Conservation (phyloP, 129 eudicot genomes). For the Calendula officinalis region DNA sequence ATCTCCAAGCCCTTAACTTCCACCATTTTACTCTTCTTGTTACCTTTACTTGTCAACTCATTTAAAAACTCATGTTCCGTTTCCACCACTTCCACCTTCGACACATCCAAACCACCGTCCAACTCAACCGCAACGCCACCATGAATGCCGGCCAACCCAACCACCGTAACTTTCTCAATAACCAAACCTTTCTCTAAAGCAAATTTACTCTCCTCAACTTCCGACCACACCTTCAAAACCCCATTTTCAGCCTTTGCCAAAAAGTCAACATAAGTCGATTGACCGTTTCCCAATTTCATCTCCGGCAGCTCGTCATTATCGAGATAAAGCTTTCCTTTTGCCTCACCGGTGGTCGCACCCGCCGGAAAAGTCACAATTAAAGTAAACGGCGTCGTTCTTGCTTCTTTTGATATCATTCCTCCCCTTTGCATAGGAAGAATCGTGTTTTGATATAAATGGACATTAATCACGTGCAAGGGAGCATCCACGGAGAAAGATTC, state of each 20-base stretch:
- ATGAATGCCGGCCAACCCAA: constrained; percentile 55
- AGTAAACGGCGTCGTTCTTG: constrained; percentile 77
- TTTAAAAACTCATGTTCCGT: constrained; percentile 39
- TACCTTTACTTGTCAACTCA: constrained; percentile 38
- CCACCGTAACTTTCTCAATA: constrained; percentile 61
- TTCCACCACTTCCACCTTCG: constrained; percentile 46
- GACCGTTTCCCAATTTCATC: constrained; percentile 74
- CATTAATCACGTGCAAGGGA: constrained; percentile 78
- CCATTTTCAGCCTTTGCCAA: constrained; percentile 51
- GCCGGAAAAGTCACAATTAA: constrained; percentile 71
- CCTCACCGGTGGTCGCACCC: constrained; percentile 53
- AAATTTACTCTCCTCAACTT: constrained; percentile 67
- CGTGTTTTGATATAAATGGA: constrained; percentile 73
- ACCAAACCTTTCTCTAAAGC: constrained; percentile 70
- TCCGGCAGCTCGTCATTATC: constrained; percentile 96
- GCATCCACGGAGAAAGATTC: constrained; percentile 65
- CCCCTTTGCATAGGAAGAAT: constrained; percentile 93
- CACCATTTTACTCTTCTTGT: constrained; percentile 61
- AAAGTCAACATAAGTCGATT: constrained; percentile 62
- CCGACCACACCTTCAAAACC: constrained; percentile 72
- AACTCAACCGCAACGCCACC: constrained; percentile 41
- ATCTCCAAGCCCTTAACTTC: constrained; percentile 75
- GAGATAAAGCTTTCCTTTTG: constrained; percentile 68
- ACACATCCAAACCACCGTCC: constrained; percentile 43
- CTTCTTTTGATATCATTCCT: constrained; percentile 72